Evolutionary conservation across 1,284 basidiomycete species (phyloP).

Genomic region (Marasmius oreades): DNA sequence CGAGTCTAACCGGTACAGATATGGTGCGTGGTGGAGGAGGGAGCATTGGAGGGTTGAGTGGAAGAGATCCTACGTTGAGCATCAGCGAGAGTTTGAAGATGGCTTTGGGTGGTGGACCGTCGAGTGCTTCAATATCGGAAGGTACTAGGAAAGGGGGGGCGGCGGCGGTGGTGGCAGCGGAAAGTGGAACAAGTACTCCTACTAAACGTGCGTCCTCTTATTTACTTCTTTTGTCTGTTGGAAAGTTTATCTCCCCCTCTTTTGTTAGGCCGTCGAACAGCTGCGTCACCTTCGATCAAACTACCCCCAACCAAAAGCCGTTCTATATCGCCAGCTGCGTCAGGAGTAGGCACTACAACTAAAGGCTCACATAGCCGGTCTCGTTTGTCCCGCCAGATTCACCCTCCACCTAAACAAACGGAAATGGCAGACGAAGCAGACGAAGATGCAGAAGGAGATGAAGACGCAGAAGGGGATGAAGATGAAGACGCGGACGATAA

Average conservation of each 20-base stretch:
- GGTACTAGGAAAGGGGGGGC: slow-evolving; percentile 27
- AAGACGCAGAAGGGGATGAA: too few relatives aligned
- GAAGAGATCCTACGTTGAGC: slow-evolving; percentile 42
- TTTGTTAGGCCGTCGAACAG: slow-evolving; percentile 7
- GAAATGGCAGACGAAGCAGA: slow-evolving; percentile 20
- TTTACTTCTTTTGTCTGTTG: background rate
- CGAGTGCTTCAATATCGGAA: slow-evolving; percentile 32
- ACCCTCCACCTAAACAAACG: slow-evolving; percentile 22
- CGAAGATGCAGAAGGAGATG: slow-evolving; percentile 29
- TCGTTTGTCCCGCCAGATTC: too few relatives aligned
- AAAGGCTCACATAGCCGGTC: slow-evolving; percentile 29
- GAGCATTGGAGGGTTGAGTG: slow-evolving; percentile 22
- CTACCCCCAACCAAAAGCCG: slow-evolving; percentile 9
- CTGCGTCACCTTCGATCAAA: slow-evolving; percentile 14
- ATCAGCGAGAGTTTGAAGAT: too few relatives aligned
- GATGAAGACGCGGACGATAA: too few relatives aligned
- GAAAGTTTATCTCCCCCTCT: background rate
- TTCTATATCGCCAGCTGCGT: slow-evolving; percentile 12
- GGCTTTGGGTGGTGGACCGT: slow-evolving; percentile 29
- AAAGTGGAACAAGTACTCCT: slow-evolving; percentile 12
- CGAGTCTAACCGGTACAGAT: slow-evolving; percentile 8
- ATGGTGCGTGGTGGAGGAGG: slow-evolving; percentile 11
- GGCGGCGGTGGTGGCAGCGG: too few relatives aligned
- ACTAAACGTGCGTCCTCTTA: slow-evolving; percentile 11
- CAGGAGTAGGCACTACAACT: background rate